A percentile compares a stretch with the other conserved stretches of the same genome.
Evolutionary conservation across 768 basidiomycete genomes (phyloP).

Genomic region (Russula vinacea): DNA sequence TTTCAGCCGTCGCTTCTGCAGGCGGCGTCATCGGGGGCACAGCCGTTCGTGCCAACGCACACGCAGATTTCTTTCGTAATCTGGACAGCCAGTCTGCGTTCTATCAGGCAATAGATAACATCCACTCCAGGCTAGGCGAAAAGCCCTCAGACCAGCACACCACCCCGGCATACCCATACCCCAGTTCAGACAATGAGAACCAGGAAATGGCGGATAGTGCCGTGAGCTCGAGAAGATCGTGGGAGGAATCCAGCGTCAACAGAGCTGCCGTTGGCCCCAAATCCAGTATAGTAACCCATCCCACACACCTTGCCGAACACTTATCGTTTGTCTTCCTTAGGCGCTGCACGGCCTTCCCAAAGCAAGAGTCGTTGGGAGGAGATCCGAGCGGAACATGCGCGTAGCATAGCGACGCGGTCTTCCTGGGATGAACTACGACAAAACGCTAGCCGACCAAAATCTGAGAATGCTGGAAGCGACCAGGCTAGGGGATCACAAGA

Average conservation of each 20-base stretch:
- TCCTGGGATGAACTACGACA: slow-evolving; percentile 70
- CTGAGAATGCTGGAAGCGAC: slow-evolving; percentile 38
- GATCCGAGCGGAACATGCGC: slow-evolving; percentile 54
- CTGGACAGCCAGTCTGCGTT: slow-evolving; percentile 38
- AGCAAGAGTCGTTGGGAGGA: slow-evolving; percentile 57
- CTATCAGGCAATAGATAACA: slow-evolving; percentile 36
- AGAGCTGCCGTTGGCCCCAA: not conserved
- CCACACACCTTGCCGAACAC: not conserved
- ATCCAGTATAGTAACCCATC: not conserved
- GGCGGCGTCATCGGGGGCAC: slow-evolving; percentile 39
- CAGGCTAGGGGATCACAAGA: slow-evolving; percentile 36
- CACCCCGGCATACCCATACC: not conserved
- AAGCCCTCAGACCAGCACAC: slow-evolving; percentile 19
- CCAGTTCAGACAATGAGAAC: not conserved
- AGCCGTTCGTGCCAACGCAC: slow-evolving; percentile 32
- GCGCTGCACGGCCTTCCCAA: slow-evolving; percentile 2
- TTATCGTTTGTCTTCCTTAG: not conserved
- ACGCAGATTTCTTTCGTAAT: slow-evolving; percentile 35
- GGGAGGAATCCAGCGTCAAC: not conserved
- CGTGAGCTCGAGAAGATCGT: slow-evolving; percentile 1
- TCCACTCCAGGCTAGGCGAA: slow-evolving; percentile 33
- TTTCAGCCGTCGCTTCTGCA: slow-evolving; percentile 33
- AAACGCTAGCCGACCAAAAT: slow-evolving; percentile 28
- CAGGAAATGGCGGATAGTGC: not conserved
- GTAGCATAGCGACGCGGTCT: slow-evolving; percentile 43